Evolutionary conservation across 148 eudicot species (phyloP).

Genomic region (Tetragonia tetragonoides): DNA sequence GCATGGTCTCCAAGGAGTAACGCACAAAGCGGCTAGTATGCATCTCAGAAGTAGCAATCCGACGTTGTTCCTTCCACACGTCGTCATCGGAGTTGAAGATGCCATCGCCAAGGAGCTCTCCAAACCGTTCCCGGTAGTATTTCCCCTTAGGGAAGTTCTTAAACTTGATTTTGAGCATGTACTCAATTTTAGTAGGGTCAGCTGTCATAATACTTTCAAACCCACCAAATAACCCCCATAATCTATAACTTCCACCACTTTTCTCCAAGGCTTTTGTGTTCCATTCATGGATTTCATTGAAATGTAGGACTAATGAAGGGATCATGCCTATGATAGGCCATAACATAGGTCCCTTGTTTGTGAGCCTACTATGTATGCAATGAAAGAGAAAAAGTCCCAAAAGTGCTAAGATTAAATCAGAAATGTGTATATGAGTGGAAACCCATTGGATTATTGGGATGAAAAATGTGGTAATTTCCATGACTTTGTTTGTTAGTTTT

Average conservation of each 20-base stretch:
- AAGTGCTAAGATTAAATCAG: conserved; percentile 38
- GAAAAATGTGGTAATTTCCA: conserved; percentile 13
- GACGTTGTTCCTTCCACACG: conserved; percentile 46
- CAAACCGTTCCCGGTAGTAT: conserved; percentile 44
- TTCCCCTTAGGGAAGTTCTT: conserved; percentile 51
- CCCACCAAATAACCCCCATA: conserved; percentile 29
- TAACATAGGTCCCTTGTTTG: conserved; percentile 48
- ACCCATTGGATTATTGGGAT: conserved; percentile 13
- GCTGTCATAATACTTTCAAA: conserved; percentile 36
- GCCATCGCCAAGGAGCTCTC: conserved; percentile 53
- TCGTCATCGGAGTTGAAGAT: conserved; percentile 58
- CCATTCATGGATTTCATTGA: conserved; percentile 41
- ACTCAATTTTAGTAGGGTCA: conserved; percentile 43
- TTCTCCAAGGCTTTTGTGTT: conserved; percentile 30
- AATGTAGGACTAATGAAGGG: conserved; percentile 34
- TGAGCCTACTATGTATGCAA: conserved; percentile 41
- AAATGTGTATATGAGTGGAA: conserved; percentile 27
- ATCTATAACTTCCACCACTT: conserved; percentile 32
- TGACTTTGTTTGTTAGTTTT: background rate
- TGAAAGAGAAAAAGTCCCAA: conserved; percentile 33
- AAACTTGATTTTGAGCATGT: conserved; percentile 45
- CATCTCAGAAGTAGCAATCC: conserved; percentile 60
- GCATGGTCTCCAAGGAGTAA: conserved; percentile 43
- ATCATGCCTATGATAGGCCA: conserved; percentile 53
- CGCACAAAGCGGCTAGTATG: conserved; percentile 50